A percentile compares a stretch with the other conserved stretches of the same genome.
Evolutionary conservation across 345 rosid species (phyloP).

Genomic region (Hibiscus mutabilis): DNA sequence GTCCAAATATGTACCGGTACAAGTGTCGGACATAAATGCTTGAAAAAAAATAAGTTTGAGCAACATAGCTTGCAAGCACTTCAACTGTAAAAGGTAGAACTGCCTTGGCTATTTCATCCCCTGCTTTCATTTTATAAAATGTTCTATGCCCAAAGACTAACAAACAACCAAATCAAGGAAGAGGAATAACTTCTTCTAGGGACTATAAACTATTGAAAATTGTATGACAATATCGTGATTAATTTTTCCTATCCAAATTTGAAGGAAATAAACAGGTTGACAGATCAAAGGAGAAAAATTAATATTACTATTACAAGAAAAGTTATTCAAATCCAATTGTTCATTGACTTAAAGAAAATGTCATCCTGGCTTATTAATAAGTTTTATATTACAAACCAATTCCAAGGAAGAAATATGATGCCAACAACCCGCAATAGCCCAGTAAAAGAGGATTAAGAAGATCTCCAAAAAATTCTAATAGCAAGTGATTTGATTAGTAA

Average conservation of each 20-base stretch:
- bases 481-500: background rate
- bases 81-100: background rate
- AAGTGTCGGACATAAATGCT: background rate
- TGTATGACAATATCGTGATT: background rate
- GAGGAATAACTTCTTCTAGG: background rate
- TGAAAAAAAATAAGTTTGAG: background rate
- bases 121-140: background rate
- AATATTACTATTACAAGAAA: background rate
- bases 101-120: background rate
- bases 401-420: background rate
- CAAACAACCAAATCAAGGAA: background rate
- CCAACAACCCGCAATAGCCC: background rate
- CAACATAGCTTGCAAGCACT: background rate
- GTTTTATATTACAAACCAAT: background rate
- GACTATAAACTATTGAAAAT: background rate
- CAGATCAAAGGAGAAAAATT: background rate
- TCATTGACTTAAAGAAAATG: background rate
- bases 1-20: background rate
- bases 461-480: background rate
- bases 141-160: background rate
- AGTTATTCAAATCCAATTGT: background rate
- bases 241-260: background rate
- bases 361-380: background rate
- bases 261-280: background rate
- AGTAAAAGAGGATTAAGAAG: slow-evolving; percentile 6